These are phyloP conservation scores for Astrothelium macrocarpum DNA, from an alignment of 495 filamentous ascomycete species.

Conservation along the genomic window DNA sequence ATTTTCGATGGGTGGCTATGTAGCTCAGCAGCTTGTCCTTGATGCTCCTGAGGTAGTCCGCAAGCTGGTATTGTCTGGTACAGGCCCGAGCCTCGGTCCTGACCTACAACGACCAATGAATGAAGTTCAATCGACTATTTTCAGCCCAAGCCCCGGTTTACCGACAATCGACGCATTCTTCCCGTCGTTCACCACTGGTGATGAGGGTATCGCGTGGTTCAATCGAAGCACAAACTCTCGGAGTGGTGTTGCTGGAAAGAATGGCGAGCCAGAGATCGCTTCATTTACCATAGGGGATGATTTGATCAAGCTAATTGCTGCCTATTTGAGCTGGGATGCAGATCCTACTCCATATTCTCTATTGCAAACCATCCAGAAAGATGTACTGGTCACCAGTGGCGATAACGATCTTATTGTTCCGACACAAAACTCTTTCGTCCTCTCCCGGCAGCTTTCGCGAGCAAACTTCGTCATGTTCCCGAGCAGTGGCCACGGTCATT, in stretches of 20 bases:
- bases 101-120: neutral
- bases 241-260: conserved; percentile 2
- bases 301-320: neutral
- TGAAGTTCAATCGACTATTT: neutral
- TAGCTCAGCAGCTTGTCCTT: conserved; percentile 22
- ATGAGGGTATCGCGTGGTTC: conserved; percentile 1
- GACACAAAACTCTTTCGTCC: neutral
- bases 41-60: conserved; percentile 15
- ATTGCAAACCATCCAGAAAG: conserved; percentile 2
- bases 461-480: conserved; percentile 1
- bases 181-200: neutral
- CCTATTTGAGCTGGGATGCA: neutral
- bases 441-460: conserved; percentile 1
- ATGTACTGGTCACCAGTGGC: conserved; percentile 1
- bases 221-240: conserved; percentile 2
- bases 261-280: conserved; percentile 1
- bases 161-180: conserved; percentile 1
- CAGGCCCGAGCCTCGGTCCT: conserved; percentile 2
- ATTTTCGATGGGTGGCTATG: conserved; percentile 24
- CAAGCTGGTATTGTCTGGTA: conserved; percentile 18
- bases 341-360: conserved; percentile 1
- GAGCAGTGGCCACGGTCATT: conserved; percentile 2
- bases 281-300: neutral
- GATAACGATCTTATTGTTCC: conserved; percentile 1
- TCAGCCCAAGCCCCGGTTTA: neutral